These are phyloP conservation scores for Fusarium bactridioides DNA, from an alignment of 2,329 filamentous ascomycete species.

Conservation along the genomic window DNA sequence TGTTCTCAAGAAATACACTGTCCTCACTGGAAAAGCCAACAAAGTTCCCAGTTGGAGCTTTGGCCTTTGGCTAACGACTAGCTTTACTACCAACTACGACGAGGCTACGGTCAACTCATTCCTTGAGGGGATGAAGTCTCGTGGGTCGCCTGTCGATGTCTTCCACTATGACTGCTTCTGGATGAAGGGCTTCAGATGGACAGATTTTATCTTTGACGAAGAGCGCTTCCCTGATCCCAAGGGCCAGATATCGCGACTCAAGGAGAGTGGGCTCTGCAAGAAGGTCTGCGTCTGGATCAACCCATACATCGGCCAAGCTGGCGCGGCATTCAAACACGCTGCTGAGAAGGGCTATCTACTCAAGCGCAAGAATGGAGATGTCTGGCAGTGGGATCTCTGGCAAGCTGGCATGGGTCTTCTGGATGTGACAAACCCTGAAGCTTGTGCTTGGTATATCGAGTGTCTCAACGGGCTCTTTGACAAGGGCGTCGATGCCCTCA, in stretches of 20 bases:
- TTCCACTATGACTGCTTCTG: constrained; percentile 84
- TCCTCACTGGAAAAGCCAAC: constrained; percentile 71
- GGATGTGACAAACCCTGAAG: constrained; percentile 77
- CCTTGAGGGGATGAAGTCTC: constrained; percentile 72
- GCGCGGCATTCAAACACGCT: constrained; percentile 70
- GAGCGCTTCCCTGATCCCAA: constrained; percentile 74
- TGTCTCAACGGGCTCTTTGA: constrained; percentile 72
- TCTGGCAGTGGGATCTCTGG: constrained; percentile 82
- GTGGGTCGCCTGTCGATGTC: constrained; percentile 71
- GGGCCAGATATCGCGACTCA: constrained; percentile 69
- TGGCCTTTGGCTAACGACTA: constrained; percentile 79
- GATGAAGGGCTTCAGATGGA: constrained; percentile 80
- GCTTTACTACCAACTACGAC: constrained; percentile 77
- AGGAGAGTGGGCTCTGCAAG: constrained; percentile 65
- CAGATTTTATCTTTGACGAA: constrained; percentile 75
- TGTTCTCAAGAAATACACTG: constrained; percentile 71
- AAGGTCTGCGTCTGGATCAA: constrained; percentile 82
- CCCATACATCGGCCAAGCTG: constrained; percentile 75
- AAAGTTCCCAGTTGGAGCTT: constrained; percentile 77
- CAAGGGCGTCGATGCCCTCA: constrained; percentile 74
- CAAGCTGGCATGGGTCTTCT: constrained; percentile 79
- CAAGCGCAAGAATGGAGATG: constrained; percentile 71
- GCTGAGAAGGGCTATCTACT: constrained; percentile 73
- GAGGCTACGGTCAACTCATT: constrained; percentile 73
- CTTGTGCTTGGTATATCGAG: constrained; percentile 68